Evolutionary conservation across 352 stramenopile species (phyloP).

Genomic region (Ochromonadaceae sp.): DNA sequence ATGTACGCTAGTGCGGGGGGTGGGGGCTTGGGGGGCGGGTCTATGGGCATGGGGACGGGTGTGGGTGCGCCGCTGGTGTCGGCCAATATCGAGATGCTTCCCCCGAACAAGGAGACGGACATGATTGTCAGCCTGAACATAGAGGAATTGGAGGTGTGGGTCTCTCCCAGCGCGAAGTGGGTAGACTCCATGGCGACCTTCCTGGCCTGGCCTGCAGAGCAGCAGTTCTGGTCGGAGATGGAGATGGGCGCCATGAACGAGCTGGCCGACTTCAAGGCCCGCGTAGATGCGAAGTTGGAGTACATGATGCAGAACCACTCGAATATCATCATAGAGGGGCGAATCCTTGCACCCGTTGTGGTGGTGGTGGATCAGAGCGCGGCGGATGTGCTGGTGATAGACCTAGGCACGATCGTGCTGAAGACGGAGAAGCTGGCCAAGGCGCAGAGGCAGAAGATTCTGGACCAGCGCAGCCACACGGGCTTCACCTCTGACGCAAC

Average conservation of each 20-base stretch:
- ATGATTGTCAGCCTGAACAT: neutral
- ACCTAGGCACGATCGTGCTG: slow-evolving; percentile 1
- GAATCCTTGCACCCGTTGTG: neutral
- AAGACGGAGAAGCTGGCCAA: slow-evolving; percentile 13
- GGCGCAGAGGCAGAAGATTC: neutral
- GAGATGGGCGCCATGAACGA: slow-evolving; percentile 13
- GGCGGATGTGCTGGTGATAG: slow-evolving; percentile 2
- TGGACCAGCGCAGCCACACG: no score
- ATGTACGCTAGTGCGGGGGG: no score
- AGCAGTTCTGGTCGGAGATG: slow-evolving; percentile 14
- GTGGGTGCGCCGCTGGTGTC: neutral
- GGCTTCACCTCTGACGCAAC: no score
- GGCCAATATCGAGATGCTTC: neutral
- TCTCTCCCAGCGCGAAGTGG: neutral
- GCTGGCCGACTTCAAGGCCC: slow-evolving; percentile 1
- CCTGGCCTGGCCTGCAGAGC: slow-evolving; percentile 4
- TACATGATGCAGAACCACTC: slow-evolving; percentile 17
- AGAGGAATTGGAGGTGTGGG: neutral
- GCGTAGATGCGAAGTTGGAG: slow-evolving; percentile 7
- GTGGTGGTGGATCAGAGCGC: neutral
- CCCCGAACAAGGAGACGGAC: neutral
- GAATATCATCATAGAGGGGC: slow-evolving; percentile 4
- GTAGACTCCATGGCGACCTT: neutral
- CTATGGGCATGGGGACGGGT: no score
- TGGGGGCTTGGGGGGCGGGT: no score